phyloP scores from a whole-genome alignment of 495 filamentous ascomycete species.

The Neurospora sp. region DNA sequence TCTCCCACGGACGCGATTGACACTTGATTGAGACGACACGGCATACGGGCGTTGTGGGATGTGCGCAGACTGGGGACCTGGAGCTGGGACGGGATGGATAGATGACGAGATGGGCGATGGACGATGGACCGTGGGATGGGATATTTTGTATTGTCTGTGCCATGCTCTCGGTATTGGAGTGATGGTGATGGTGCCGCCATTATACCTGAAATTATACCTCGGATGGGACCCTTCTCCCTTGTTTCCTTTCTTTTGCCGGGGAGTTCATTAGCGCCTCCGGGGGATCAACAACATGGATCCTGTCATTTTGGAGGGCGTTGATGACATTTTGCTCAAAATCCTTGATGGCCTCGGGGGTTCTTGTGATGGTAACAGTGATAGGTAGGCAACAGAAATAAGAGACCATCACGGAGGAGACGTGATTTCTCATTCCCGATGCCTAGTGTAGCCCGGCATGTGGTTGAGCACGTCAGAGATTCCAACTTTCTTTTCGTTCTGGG shows the following conservation, averaged over 20 bases:
- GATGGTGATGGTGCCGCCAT: background rate
- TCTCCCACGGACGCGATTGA: background rate
- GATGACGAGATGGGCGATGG: background rate
- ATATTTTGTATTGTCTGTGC: background rate
- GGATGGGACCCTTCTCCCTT: background rate
- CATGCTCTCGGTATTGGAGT: background rate
- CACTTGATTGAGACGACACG: background rate
- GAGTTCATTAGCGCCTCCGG: background rate
- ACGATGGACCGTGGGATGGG: background rate
- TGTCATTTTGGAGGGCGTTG: background rate
- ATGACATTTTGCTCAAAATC: background rate
- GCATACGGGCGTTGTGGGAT: background rate
- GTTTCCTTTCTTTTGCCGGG: background rate
- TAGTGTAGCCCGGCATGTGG: background rate
- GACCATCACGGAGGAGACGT: background rate
- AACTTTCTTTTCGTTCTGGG: background rate
- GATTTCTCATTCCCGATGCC: background rate
- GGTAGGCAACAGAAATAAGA: background rate
- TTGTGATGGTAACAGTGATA: background rate
- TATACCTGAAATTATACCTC: background rate
- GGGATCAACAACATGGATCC: slow-evolving; percentile 12
- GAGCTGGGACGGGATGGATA: background rate
- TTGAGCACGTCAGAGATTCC: background rate
- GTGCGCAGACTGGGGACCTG: background rate
- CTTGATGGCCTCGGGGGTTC: background rate